Evolutionary conservation across 495 filamentous ascomycete species (phyloP), one percentile per base, ranked within the genome.

Genomic region (Lentithecium fluviatile): DNA sequence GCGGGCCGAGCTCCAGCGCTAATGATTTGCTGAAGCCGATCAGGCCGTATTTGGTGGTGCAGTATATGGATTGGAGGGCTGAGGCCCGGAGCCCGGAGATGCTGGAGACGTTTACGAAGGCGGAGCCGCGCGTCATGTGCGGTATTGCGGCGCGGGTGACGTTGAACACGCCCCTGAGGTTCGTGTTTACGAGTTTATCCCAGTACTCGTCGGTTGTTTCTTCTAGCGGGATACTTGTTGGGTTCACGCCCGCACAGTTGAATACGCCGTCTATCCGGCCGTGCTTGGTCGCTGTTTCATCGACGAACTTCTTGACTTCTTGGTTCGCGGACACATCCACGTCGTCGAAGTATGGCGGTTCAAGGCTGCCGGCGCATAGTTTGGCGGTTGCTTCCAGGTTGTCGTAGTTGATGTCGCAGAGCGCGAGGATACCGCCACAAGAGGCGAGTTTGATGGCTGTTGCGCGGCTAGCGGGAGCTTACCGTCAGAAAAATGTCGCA

Each of bases 1-100:
- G 74, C 4, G 74, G 68, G 0, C 80, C 82, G 43, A 84, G 67
- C 53, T 84, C 82, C 54, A 82, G 66, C 13, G 81, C 82, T 64
- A 85, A 75, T 56, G 75, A 75, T 60, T 83, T 83, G 5, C 77
- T 77, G 61, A 85, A 79, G 6, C 81, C 81, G 24, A 81, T 76
- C 3, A 83, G 71, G 6, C 71, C 82, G 20, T 70, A 78, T 61
- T 85, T 84, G 32, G 77, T 82, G 0, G 80, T 76, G 52, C 79
- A 82, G 64, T 85, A 85, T 8, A 79, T 76, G 7, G 75, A 74
- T 6, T 65, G 56, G n/a, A 60, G 51, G 5, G 71, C 60, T 10
- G 60, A 55, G 0, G 74, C 68, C 1, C 68, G 64, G 25, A 77
- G 60, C 0, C 79, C 79, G 25, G 71, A 73, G 46, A 78, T 77